Conservation (phyloP, 108 stramenopile genomes). For the Nitzschia putrida region DNA sequence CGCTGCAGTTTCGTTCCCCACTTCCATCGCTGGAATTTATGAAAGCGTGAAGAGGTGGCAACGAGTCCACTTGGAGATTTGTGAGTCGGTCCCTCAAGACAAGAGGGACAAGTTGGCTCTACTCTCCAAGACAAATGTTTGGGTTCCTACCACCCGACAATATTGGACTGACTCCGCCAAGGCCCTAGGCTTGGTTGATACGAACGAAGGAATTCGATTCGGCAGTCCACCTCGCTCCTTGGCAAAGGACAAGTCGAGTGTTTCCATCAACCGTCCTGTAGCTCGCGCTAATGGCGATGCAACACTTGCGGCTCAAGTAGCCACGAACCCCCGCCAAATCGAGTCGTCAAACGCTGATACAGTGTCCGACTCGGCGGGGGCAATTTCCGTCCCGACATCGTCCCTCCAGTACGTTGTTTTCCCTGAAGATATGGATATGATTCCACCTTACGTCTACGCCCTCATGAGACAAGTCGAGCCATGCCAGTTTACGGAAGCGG, state of each 20-base stretch:
- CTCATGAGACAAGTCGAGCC: slow-evolving; percentile 67
- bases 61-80: slow-evolving; percentile 37
- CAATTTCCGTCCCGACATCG: neutral
- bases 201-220: slow-evolving; percentile 56
- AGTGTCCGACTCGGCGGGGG: neutral
- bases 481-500: slow-evolving; percentile 64
- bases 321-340: neutral
- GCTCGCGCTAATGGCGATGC: neutral
- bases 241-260: neutral
- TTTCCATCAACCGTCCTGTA: neutral
- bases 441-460: slow-evolving; percentile 62
- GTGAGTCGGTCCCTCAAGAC: slow-evolving; percentile 32
- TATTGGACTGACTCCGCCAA: slow-evolving; percentile 65
- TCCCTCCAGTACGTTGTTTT: slow-evolving; percentile 43
- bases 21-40: slow-evolving; percentile 48
- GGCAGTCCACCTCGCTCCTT: slow-evolving; percentile 17
- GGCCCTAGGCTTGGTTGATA: slow-evolving; percentile 56
- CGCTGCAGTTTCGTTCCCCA: slow-evolving; percentile 50
- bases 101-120: slow-evolving; percentile 18
- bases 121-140: slow-evolving; percentile 19
- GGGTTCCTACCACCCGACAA: slow-evolving; percentile 53
- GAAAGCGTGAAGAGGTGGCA: slow-evolving; percentile 64
- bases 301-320: neutral
- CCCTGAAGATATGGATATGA: slow-evolving; percentile 45
- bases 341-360: neutral